Evolutionary conservation across 2,329 filamentous ascomycete genomes (phyloP).

Genomic region (Diaporthe vaccinii): DNA sequence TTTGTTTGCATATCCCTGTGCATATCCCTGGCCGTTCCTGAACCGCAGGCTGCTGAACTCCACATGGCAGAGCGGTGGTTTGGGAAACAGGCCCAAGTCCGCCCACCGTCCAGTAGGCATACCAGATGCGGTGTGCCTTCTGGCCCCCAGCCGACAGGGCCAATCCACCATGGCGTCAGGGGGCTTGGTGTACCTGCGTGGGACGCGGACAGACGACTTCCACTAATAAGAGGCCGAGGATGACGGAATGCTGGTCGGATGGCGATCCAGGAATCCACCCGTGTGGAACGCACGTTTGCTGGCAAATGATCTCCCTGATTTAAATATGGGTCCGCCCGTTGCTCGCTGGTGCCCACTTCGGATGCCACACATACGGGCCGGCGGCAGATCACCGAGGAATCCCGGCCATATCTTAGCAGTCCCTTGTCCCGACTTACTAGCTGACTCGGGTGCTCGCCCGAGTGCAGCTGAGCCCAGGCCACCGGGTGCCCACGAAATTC

Average conservation of each 20-base stretch:
- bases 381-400: slow-evolving; percentile 18
- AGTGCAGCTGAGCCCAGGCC: background rate
- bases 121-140: slow-evolving; percentile 22
- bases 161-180: slow-evolving; percentile 14
- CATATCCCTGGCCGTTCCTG: slow-evolving; percentile 20
- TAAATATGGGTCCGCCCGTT: background rate
- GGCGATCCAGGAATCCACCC: background rate
- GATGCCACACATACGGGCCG: background rate
- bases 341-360: background rate
- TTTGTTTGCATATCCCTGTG: background rate
- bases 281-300: background rate
- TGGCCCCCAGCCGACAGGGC: background rate
- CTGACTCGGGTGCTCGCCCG: slow-evolving; percentile 6
- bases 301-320: background rate
- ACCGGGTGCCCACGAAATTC: background rate
- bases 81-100: background rate
- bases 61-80: background rate
- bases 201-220: slow-evolving; percentile 16
- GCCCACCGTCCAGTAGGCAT: background rate
- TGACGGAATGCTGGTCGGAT: background rate
- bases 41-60: background rate
- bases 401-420: background rate
- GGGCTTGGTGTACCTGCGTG: slow-evolving; percentile 1
- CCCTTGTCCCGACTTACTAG: background rate
- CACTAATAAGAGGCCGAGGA: slow-evolving; percentile 18